Base-by-base conservation (phyloP, 805 yeast genomes). In the Suhomyces xylopsoci region DNA sequence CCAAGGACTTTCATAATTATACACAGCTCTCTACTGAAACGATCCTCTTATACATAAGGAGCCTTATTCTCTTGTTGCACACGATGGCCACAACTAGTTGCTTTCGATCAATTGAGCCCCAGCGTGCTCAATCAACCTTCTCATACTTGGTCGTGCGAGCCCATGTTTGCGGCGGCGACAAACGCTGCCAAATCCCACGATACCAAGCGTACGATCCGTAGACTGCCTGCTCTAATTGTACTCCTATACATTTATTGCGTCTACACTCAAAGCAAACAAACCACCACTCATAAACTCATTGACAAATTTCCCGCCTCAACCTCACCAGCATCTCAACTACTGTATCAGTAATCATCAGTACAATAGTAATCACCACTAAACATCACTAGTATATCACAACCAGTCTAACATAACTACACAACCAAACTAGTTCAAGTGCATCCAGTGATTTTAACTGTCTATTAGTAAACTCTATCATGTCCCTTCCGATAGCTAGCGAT, bases 401-500 rank as follows among this genome's bases (percentile, higher is more conserved):
- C n/a, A n/a, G n/a, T n/a, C n/a, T n/a, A n/a, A n/a, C n/a, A n/a
- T n/a, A n/a, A n/a, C 22, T 20, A 20, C 22, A 20, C 22, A 20
- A 20, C 22, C 22, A 20, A 4, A 20, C 22, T 20, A 20, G 22
- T 20, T 20, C 4, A 20, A 20, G 22, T 20, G 22, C 22, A 20
- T 20, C 22, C 22, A 20, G 22, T 20, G 22, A 20, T 20, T 22
- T 22, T 5, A 22, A 22, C 7, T 22, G 25, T 22, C 25, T 22
- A 22, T 22, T 22, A 22, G 25, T 5, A 22, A 22, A 9, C 1
- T 10, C 5, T 10, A 3, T 26, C 9, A 26, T 55, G 58, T 55
- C 63, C 20, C 66, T 82, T 46, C 87, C 88, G 41, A 77, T 78
- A 51, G 78, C 85, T 3, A 84, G 82, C 59, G 87, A 83, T 64